Base-by-base conservation (phyloP, 352 stramenopile species). In the Pythium biforme region DNA sequence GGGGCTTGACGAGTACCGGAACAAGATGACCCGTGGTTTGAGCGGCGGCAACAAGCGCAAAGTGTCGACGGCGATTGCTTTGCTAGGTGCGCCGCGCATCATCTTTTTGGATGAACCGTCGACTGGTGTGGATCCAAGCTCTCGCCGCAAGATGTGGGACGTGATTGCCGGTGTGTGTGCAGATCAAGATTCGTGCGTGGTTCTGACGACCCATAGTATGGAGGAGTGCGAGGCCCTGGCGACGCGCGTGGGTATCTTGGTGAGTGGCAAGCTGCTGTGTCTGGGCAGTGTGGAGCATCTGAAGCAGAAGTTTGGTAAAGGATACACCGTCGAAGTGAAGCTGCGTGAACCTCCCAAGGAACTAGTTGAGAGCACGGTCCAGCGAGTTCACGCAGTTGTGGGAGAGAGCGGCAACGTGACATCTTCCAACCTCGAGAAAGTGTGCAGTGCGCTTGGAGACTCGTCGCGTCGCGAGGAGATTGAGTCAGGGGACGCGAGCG, bases 171-270 rank as follows among this genome's bases (percentile, higher is more conserved):
- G 82, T 20, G 86, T 95, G 48, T 88, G 83, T 31, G 90, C 79
- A 0, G 64, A 74, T 51, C 83, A 92, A 39, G 69, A 86, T 49
- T 85, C 83, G 22, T 89, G 82, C 22, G 90, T 98, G 55, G 77
- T 98, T 25, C 77, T 98, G 40, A 98, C 95, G 10, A 98, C 94
- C 3, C 95, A 99, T 74, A 97, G 88, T 53, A 98, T 99, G 96
- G 83, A 98, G 55, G 95, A 99, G 66, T 96, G 83, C n/a, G 96
- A 98, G 58, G 88, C 87, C 10, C 72, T 98, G 5, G 98, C 93
- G 62, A 89, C 92, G 17, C 85, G 93, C 26, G 94, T 99, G 54
- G 94, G 86, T 19, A 98, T 99, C 64, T 97, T 99, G 79, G 84
- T 90, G 0, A 76, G 83, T 34, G 83, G 83, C 25, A 75, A 73